Percentiles rank a stretch among this genome's conserved stretches.
Evolutionary conservation across 495 filamentous ascomycete species (phyloP).

Genomic region (Aspergillus egyptiacus): DNA sequence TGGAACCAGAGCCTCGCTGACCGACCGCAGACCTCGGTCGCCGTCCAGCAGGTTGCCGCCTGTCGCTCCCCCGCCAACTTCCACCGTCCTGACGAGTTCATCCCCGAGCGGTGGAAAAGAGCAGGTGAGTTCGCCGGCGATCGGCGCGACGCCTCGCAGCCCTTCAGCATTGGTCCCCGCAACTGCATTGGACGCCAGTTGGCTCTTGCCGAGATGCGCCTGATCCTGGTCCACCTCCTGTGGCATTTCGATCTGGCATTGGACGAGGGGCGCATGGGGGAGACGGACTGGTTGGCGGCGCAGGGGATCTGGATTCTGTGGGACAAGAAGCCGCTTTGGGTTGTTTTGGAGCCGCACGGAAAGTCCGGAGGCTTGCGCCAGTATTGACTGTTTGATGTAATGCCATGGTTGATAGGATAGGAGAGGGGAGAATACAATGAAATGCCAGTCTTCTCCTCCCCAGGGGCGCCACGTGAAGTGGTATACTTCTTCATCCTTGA

Average conservation of each 20-base stretch:
- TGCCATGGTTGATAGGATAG: too few species aligned
- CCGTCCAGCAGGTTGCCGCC: slow-evolving; percentile 14
- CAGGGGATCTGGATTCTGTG: slow-evolving; percentile 1
- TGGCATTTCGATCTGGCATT: neutral
- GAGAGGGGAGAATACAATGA: too few species aligned
- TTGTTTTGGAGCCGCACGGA: neutral
- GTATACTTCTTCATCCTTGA: too few species aligned
- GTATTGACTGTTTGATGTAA: too few species aligned
- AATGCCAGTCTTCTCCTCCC: too few species aligned
- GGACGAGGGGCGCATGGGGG: neutral
- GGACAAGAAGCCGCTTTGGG: neutral
- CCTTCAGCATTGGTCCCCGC: slow-evolving; percentile 26
- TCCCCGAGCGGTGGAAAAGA: slow-evolving; percentile 30
- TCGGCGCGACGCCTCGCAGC: slow-evolving; percentile 18
- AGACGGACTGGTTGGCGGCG: neutral
- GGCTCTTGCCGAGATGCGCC: slow-evolving; percentile 5
- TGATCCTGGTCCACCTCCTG: neutral
- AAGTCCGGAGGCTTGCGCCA: neutral
- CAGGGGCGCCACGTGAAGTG: too few species aligned
- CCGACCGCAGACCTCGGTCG: slow-evolving; percentile 1
- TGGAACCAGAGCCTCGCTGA: neutral
- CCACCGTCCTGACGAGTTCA: slow-evolving; percentile 20
- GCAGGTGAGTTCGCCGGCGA: slow-evolving; percentile 19
- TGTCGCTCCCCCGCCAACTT: slow-evolving; percentile 21
- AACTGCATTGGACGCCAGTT: slow-evolving; percentile 30